Base-by-base conservation (phyloP, 768 basidiomycete genomes). In the Kwoniella heveanensis region DNA sequence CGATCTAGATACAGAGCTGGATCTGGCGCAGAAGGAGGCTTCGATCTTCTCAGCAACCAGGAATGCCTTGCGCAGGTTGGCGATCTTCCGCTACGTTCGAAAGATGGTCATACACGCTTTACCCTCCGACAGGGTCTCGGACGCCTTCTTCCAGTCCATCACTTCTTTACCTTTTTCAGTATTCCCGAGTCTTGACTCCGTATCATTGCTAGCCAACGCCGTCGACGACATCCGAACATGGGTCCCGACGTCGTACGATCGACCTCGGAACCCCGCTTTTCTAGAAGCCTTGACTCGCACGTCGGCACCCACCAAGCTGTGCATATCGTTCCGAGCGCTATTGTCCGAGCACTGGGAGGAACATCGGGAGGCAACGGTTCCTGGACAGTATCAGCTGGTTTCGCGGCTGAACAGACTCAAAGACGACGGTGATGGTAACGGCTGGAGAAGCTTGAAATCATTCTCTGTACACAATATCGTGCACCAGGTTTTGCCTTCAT, bases 401-500 rank as follows among this genome's bases (percentile, higher is more conserved):
- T 15, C 60, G 4, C 29, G 70, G n/a, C 51, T 68, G 15, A 32
- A 56, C 19, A 26, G 46, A 13, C 24, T 26, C 19, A 46, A 26
- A 46, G 39, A n/a, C 24, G 39, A 26, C 39, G 22, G 47, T 5
- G 47, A 62, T 17, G 65, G 57, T 24, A n/a, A 50, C 26, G 47
- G 46, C 36, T 59, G 62, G 63, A 17, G 17, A 0, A 24, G 22
- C 13, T 50, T 71, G 19, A 53, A 52, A 47, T 52, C 32, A 4
- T 52, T 71, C 25, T 62, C n/a, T 13, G 61, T 68, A 19, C 70
- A 71, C 54, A 58, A 66, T 39, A 60, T 68, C 26, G 60, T 65
- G 21, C 67, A 68, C 54, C 70, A 71, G 58, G 53, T 68, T 2
- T 51, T 71, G 25, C 70, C 70, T 26, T 50, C 61, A n/a, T 50